Evolutionary conservation across 2,329 filamentous ascomycete species (phyloP), one percentile per base, ranked within the genome.

Genomic region (Chaetomiaceae sp.): DNA sequence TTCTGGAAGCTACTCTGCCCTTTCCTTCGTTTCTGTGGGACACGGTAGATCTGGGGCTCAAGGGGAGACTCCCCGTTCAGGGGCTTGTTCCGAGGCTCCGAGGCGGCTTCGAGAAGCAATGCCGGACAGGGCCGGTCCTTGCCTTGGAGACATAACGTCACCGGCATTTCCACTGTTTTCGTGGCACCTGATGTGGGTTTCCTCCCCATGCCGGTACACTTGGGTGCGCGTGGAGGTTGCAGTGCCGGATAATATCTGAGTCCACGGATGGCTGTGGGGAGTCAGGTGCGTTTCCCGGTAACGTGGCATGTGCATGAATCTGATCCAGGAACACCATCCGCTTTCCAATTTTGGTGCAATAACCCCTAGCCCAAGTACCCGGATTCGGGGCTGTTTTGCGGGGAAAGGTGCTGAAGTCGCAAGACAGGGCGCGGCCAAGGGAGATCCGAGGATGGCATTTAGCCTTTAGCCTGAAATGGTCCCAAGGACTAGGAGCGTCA

Each of bases 391-490:
- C 39, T 31, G 27, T 31, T 3, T 31, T 11, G 9, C 4, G 27
- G 9, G 44, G 40, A 34, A 39, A 23, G 22, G 19, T 17, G 33
- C 14, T 6, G 47, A 31, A 34, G 3, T 31, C 11, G 14, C 25
- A 38, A 22, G 8, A 19, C 27, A 38, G 29, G 27, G 19, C n/a
- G 17, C 36, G 33, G 44, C 15, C 22, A 52, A 9, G 15, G 9
- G 33, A 22, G 31, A 27, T 52, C 49, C 49, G 42, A 44, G 31
- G 38, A 22, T 29, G 34, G 51, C 25, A 43, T 51, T 54, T 51
- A 27, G 38, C 54, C 50, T 56, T 58, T 58, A 58, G 53, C 53
- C 50, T 56, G 47, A 57, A 57, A 54, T n/a, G 47, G 42, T 34
- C 15, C 25, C 23, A n/a, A 23, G 23, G 29, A 31, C 37, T 22